Evolutionary conservation across 2,329 filamentous ascomycete species (phyloP), one percentile per base, ranked within the genome.

Genomic region (Bipolaris zeicola): DNA sequence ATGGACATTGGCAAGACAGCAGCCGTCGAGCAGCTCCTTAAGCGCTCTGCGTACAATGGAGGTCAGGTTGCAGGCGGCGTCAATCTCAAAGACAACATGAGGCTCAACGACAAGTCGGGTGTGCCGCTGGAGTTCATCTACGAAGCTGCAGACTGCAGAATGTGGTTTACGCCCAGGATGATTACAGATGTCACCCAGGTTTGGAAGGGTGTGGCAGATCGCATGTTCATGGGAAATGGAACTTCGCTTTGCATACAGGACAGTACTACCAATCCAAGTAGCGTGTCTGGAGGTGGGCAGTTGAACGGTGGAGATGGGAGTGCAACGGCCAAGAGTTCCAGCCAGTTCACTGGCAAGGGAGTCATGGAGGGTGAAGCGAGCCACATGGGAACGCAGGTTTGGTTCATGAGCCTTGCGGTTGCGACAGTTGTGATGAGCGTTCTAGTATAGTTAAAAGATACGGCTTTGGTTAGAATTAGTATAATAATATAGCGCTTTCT

Each of bases 71-170:
- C 68, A 0, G 71, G 70, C 14, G 71, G 71, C n/a, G 68, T 75
- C 37, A 75, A 75, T 42, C 69, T 76, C n/a, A 67, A 65, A 33
- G 71, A 77, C 26, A 79, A 78, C 34, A 55, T 76, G 13, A 66
- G 72, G 11, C 68, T 72, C 38, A 74, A 72, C 37, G 75, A 78
- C 50, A 66, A 70, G 2, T 62, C 66, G 5, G 66, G 76, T 7
- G 77, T 72, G 16, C 77, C 77, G 1, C 62, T 78, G 14, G 75
- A 78, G 54, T 78, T 76, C 59, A 72, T 78, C 33, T 77, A 78
- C 47, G 76, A 78, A 54, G 76, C 76, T 1, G 76, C 76, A 0
- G 76, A 78, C 50, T 78, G 76, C 59, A 64, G 74, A 22, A 69
- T 78, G 65, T 79, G 71, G 54, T 78, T 77, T 58, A 78, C 75